Evolutionary conservation across 352 stramenopile genomes (phyloP).

Genomic region (Pythium periplocum): DNA sequence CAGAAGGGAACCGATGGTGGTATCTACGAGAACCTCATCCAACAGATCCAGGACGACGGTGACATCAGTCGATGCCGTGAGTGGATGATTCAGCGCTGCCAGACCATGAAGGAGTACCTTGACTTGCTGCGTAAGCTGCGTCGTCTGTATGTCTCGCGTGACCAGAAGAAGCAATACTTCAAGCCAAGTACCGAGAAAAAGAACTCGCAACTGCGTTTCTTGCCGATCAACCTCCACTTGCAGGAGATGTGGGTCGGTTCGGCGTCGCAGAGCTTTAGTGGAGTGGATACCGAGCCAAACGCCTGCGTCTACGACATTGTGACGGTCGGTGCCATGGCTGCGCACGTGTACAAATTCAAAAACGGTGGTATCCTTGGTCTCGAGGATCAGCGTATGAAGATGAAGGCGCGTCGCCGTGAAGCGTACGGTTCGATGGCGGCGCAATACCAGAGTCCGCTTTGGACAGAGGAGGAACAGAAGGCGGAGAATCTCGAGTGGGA

Average conservation of each 20-base stretch:
- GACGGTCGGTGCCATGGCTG: slow-evolving; percentile 82
- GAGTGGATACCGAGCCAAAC: slow-evolving; percentile 22
- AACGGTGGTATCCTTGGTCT: slow-evolving; percentile 75
- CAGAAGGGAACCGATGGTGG: slow-evolving; percentile 76
- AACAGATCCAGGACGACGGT: slow-evolving; percentile 85
- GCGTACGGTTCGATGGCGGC: slow-evolving; percentile 32
- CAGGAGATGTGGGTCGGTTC: slow-evolving; percentile 86
- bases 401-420: slow-evolving; percentile 57
- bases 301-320: slow-evolving; percentile 74
- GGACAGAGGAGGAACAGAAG: slow-evolving; percentile 82
- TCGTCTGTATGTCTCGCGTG: slow-evolving; percentile 58
- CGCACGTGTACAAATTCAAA: slow-evolving; percentile 88
- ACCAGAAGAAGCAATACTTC: slow-evolving; percentile 78
- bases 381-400: slow-evolving; percentile 66
- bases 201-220: slow-evolving; percentile 67
- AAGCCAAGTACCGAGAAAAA: slow-evolving; percentile 86
- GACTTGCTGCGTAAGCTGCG: slow-evolving; percentile 55
- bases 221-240: slow-evolving; percentile 82
- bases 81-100: slow-evolving; percentile 73
- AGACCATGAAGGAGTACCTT: slow-evolving; percentile 68
- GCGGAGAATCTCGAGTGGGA: slow-evolving; percentile 70
- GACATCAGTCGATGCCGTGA: slow-evolving; percentile 79
- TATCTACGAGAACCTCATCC: slow-evolving; percentile 86
- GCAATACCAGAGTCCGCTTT: slow-evolving; percentile 64
- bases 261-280: slow-evolving; percentile 18